Evolutionary conservation across 768 basidiomycete genomes (phyloP).

Genomic region (Austroboletus eburneus): DNA sequence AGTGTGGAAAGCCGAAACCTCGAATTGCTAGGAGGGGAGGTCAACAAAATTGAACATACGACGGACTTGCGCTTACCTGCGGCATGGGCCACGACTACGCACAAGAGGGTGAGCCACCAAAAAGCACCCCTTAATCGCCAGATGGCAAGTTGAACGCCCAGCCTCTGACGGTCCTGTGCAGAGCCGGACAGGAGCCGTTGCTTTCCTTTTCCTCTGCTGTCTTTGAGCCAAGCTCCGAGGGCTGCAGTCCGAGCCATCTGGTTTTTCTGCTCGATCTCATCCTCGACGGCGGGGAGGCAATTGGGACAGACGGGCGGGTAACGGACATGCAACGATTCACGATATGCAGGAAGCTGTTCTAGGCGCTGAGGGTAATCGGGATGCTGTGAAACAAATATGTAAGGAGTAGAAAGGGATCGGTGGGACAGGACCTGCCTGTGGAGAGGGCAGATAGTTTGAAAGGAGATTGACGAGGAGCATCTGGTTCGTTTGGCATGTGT

Average conservation of each 20-base stretch:
- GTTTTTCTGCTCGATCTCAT: conserved; percentile 73
- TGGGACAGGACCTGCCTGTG: conserved; percentile 48
- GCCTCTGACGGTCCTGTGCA: conserved; percentile 38
- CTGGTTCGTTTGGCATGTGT: conserved; percentile 90
- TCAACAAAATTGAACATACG: conserved; percentile 1
- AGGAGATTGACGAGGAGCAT: conserved; percentile 81
- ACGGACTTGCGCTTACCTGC: conserved; percentile 38
- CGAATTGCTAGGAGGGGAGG: conserved; percentile 15
- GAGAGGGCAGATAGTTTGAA: conserved; percentile 81
- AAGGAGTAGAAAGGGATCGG: too few relatives aligned
- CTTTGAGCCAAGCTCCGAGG: conserved; percentile 64
- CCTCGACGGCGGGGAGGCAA: conserved; percentile 78
- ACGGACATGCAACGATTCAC: conserved; percentile 66
- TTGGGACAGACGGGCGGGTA: conserved; percentile 83
- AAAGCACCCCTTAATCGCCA: conserved; percentile 71
- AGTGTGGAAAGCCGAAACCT: conserved; percentile 17
- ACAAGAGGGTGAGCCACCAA: conserved; percentile 50
- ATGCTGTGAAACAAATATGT: conserved; percentile 59
- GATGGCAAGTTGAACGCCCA: conserved; percentile 47
- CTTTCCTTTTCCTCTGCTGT: conserved; percentile 62
- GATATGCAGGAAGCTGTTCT: conserved; percentile 65
- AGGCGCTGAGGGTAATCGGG: conserved; percentile 66
- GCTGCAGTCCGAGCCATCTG: conserved; percentile 78
- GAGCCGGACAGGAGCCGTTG: conserved; percentile 45
- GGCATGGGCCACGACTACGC: conserved; percentile 40